A percentile compares a stretch with the other conserved stretches of the same genome.
These are phyloP conservation scores for Thelonectria rubi DNA, from an alignment of 2,329 filamentous ascomycete species.

Conservation along the genomic window DNA sequence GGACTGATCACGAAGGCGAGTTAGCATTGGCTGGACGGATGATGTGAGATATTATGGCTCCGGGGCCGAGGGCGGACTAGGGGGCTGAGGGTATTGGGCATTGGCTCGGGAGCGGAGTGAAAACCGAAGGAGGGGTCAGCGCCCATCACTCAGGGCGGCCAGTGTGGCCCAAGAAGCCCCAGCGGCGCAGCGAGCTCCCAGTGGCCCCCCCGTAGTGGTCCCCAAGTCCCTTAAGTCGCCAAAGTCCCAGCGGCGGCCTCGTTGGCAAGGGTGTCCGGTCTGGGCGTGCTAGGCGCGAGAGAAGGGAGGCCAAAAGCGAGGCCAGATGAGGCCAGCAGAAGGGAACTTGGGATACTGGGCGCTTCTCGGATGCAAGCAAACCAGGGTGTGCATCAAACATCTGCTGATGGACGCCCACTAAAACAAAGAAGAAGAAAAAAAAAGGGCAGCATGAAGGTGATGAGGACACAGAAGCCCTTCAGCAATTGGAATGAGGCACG, in stretches of 20 bases:
- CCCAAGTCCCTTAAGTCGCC: conserved; percentile 8
- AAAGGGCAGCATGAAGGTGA: conserved; percentile 5
- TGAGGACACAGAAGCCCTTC: conserved; percentile 20
- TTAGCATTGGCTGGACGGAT: conserved; percentile 38
- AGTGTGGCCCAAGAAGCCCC: conserved; percentile 18
- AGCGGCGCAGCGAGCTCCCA: conserved; percentile 13
- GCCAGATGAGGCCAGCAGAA: not conserved
- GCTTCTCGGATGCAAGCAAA: conserved; percentile 10
- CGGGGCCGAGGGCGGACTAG: conserved; percentile 20
- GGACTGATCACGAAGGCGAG: conserved; percentile 62
- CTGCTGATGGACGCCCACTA: conserved; percentile 21
- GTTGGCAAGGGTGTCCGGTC: conserved; percentile 12
- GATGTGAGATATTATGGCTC: conserved; percentile 41
- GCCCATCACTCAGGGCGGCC: conserved; percentile 17
- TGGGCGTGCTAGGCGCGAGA: conserved; percentile 11
- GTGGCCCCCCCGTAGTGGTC: conserved; percentile 11
- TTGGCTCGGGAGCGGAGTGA: conserved; percentile 15
- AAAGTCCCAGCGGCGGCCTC: conserved; percentile 17
- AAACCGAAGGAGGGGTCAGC: not conserved
- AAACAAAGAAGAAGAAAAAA: conserved; percentile 8
- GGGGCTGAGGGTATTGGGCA: conserved; percentile 22
- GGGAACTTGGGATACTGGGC: conserved; percentile 7
- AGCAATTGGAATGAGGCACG: conserved; percentile 46
- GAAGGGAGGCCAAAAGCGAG: not conserved
- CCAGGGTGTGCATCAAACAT: conserved; percentile 16